These are phyloP conservation scores for Boletellus deceptivus DNA, from an alignment of 1,284 basidiomycete species.

Conservation along the genomic window DNA sequence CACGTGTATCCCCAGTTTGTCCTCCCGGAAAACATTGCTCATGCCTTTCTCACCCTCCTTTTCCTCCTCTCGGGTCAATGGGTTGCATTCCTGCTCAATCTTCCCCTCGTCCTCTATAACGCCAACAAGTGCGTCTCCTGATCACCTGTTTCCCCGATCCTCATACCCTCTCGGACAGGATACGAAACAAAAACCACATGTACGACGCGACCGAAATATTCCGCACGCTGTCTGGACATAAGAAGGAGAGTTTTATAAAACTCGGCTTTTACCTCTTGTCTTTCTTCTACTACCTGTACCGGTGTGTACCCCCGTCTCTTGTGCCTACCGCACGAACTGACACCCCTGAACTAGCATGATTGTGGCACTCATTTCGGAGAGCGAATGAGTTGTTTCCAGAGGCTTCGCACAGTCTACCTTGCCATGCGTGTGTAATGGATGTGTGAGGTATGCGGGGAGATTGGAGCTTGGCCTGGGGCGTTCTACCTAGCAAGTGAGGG, in stretches of 20 bases:
- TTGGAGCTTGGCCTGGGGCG: constrained; percentile 3
- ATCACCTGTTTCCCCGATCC: neutral
- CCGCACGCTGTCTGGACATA: constrained; percentile 90
- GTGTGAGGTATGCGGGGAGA: neutral
- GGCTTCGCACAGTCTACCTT: neutral
- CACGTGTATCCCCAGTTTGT: constrained; percentile 70
- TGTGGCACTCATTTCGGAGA: constrained; percentile 80
- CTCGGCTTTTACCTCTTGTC: constrained; percentile 92
- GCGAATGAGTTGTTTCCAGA: constrained; percentile 44
- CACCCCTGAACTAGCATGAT: constrained; percentile 63
- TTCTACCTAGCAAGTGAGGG: constrained; percentile 4
- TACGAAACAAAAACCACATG: constrained; percentile 94
- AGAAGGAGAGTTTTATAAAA: constrained; percentile 97
- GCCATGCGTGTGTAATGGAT: neutral
- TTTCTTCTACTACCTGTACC: constrained; percentile 97
- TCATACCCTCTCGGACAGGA: constrained; percentile 48
- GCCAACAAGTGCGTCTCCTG: constrained; percentile 80
- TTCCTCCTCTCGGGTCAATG: constrained; percentile 97
- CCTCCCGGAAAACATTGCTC: constrained; percentile 93
- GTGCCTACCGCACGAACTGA: neutral
- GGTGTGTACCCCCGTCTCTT: constrained; percentile 50
- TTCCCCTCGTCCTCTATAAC: constrained; percentile 88
- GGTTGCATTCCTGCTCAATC: constrained; percentile 90
- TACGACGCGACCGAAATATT: constrained; percentile 99
- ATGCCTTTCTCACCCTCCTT: constrained; percentile 84